Percentiles rank a stretch among this genome's conserved stretches.
These are phyloP conservation scores for Hypoxylon sp. DNA, from an alignment of 2,329 filamentous ascomycete genomes.

Conservation along the genomic window DNA sequence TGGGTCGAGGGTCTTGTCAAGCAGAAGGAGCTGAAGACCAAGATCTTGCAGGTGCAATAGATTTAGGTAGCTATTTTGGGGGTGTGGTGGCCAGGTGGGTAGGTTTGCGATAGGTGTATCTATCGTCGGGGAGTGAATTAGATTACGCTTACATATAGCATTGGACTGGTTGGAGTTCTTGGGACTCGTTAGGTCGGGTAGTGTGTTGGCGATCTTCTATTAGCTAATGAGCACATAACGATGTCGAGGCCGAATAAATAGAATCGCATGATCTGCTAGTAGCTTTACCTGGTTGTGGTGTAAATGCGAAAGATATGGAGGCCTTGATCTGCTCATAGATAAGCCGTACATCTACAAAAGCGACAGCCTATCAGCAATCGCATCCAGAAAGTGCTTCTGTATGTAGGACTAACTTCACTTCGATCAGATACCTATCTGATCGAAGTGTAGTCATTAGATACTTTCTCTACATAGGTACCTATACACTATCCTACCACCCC, in stretches of 20 bases:
- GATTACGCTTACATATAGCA: background rate
- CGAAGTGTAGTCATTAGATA: constrained; percentile 10
- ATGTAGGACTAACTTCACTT: background rate
- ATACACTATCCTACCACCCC: background rate
- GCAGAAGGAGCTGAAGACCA: constrained; percentile 65
- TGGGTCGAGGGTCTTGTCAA: constrained; percentile 67
- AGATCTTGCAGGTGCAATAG: constrained; percentile 64
- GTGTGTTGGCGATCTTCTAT: background rate
- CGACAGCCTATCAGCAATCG: background rate
- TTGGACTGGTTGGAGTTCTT: constrained; percentile 12
- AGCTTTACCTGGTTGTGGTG: background rate
- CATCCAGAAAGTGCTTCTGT: background rate
- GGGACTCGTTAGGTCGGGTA: background rate
- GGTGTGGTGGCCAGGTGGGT: background rate
- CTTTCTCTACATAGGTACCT: background rate
- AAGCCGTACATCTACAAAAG: background rate
- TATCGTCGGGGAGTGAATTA: no score
- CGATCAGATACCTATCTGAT: background rate
- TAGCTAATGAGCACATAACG: constrained; percentile 1
- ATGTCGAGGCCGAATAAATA: background rate
- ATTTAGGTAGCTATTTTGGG: background rate
- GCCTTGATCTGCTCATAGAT: background rate
- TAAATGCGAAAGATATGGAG: background rate
- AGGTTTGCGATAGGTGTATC: background rate
- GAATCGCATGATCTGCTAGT: background rate